Evolutionary conservation across 768 basidiomycete species (phyloP), one percentile per base, ranked within the genome.

Genomic region (Leucosporidium creatinivorum): DNA sequence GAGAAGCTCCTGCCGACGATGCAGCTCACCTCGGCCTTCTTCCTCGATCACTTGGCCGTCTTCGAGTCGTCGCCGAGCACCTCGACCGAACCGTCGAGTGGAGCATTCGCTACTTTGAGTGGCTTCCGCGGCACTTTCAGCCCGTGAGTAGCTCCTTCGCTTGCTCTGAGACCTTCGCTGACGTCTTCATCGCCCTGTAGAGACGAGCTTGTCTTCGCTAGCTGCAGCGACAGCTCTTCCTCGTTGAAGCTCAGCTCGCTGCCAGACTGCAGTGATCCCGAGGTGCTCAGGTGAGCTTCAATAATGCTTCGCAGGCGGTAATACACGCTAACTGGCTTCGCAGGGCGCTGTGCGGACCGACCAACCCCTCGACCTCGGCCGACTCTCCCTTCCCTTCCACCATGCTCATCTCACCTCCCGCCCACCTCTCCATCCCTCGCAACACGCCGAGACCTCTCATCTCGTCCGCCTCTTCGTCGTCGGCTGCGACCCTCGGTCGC

Each of bases 1-100:
- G 81, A 83, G 55, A 66, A 63, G 75, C 80, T 9, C 80, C 83
- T 4, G 77, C 81, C 19, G 80, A 83, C 25, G 83, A 85, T 23
- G 80, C 80, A 58, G 81, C 91, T 72, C 61, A 88, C 87, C 0
- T 79, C 85, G 0, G 87, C 91, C 4, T 86, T 93, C 65, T 80
- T 96, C 36, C 85, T 84, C 75, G 92, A 96, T 74, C 94, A 99
- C 76, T 77, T 94, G 64, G 80, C 85, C 36, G 81, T 91, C 39
- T 85, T 82, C 72, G 85, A 89, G 61, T 81, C 80, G 1, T 75
- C 81, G 21, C 79, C 83, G 1, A 79, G 26, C 2, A 15, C 47
- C 18, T 28, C 52, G 17, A 33, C 50, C 6, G 18, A 21, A 9
- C 7, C 9, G 33, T 10, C 50, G 7, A 81, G 28, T 52, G 68